Base-by-base conservation (phyloP, 2,329 filamentous ascomycete species). In the Herpotrichia juniperi region DNA sequence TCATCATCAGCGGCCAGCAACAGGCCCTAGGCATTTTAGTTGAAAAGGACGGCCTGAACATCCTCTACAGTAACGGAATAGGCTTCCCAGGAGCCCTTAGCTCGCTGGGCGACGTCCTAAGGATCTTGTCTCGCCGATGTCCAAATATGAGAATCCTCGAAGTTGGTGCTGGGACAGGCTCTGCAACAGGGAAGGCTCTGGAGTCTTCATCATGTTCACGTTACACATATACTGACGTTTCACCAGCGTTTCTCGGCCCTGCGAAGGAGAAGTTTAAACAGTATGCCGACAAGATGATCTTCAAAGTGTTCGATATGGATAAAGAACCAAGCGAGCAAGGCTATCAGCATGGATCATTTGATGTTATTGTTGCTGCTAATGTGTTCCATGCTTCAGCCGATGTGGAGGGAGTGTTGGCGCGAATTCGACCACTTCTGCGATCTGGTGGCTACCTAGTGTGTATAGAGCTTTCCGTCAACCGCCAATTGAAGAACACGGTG, bases 261-360 rank as follows among this genome's bases (percentile, higher is more conserved):
- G 57, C 55, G 1, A 16, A 45, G n/a, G 50, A 51, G 22, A 14
- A 24, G 10, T 54, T 60, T 43, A 40, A 31, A 21, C 34, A 48
- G 11, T 30, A 19, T n/a, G 21, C 28, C 3, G 25, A 19, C 9
- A 40, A 51, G 9, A 39, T 61, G 47, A n/a, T 4, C 4, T 58
- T 37, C 24, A 25, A 21, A 14, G 26, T 43, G 16, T 44, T 56
- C 16, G 53, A 58, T 28, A 51, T 56, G n/a, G 37, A 56, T 30
- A 42, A 43, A 28, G 49, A 55, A 26, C 48, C 51, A 22, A 11
- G 4, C 24, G 22, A 42, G 2, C 49, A 30, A 56, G 82, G 2
- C 25, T 80, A 3, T 34, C 78, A 0, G 48, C 71, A 10, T 76
- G 40, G 21, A 8, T 32, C 43, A 12, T 60, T 46, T 34, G 57